Evolutionary conservation across 78 protist genomes (phyloP).

Genomic region (Bigelowiella natans): DNA sequence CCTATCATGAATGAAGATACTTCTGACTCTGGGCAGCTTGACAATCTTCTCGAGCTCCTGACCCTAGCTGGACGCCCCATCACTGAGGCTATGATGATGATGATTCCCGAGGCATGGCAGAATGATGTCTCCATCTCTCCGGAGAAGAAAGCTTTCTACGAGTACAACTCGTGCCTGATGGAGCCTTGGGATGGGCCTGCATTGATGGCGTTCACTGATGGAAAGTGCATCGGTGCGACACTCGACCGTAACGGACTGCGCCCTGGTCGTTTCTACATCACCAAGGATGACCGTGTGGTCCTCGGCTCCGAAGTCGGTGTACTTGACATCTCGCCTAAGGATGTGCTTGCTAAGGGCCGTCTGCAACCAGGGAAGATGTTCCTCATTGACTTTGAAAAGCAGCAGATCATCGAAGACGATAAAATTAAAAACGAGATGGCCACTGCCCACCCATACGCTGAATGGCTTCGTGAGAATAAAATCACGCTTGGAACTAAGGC

Average conservation of each 20-base stretch:
- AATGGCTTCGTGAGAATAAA: slow-evolving; percentile 30
- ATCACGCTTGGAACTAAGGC: not conserved
- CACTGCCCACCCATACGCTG: slow-evolving; percentile 28
- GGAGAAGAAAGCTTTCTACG: slow-evolving; percentile 45
- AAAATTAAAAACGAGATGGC: slow-evolving; percentile 36
- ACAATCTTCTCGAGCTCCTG: slow-evolving; percentile 53
- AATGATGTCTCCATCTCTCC: not conserved
- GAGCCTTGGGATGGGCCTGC: slow-evolving; percentile 92
- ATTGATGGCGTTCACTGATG: slow-evolving; percentile 64
- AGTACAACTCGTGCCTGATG: slow-evolving; percentile 33
- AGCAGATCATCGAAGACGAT: slow-evolving; percentile 7
- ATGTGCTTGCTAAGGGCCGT: slow-evolving; percentile 40
- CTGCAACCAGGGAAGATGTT: slow-evolving; percentile 66
- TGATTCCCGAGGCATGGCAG: slow-evolving; percentile 68
- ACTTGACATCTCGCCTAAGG: slow-evolving; percentile 10
- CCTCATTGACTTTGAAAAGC: slow-evolving; percentile 43
- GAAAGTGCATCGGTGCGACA: slow-evolving; percentile 54
- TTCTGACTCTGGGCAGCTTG: slow-evolving; percentile 62
- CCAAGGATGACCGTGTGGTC: slow-evolving; percentile 44
- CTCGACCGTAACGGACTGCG: slow-evolving; percentile 80
- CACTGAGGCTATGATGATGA: slow-evolving; percentile 55
- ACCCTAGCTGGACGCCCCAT: slow-evolving; percentile 34
- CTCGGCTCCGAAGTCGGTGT: slow-evolving; percentile 57
- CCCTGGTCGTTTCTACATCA: slow-evolving; percentile 58
- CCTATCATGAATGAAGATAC: slow-evolving; percentile 43